A percentile compares a stretch with the other conserved stretches of the same genome.
Evolutionary conservation across 805 yeast genomes (phyloP).

Genomic region (Monosporozyma aerobia): DNA sequence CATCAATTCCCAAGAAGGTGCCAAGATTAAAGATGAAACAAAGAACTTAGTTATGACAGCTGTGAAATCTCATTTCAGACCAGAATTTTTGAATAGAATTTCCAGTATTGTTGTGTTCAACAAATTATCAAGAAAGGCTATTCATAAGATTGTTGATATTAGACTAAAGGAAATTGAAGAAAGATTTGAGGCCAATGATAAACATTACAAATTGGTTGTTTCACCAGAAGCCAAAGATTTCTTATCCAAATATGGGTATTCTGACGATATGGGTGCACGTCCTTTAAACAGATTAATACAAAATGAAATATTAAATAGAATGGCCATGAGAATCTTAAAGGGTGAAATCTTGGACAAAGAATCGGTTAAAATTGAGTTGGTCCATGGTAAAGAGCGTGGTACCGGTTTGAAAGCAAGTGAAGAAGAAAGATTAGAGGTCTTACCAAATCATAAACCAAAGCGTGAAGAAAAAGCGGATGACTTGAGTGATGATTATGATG

Average conservation of each 20-base stretch:
- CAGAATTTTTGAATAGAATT: constrained; percentile 94
- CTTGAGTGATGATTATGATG: constrained; percentile 18
- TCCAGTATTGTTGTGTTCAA: constrained; percentile 89
- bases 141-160: constrained; percentile 81
- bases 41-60: constrained; percentile 73
- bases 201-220: constrained; percentile 62
- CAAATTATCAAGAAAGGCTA: constrained; percentile 83
- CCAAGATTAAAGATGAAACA: constrained; percentile 59
- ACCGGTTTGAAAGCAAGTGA: constrained; percentile 11
- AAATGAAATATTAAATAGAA: constrained; percentile 70
- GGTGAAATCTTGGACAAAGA: constrained; percentile 88
- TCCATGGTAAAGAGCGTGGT: constrained; percentile 22
- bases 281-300: constrained; percentile 92
- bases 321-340: constrained; percentile 81
- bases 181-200: constrained; percentile 79
- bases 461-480: constrained; percentile 54
- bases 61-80: constrained; percentile 86
- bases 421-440: constrained; percentile 64
- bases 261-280: constrained; percentile 91
- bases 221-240: constrained; percentile 70
- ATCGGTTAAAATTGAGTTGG: constrained; percentile 53
- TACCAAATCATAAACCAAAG: constrained; percentile 73
- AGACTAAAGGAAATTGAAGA: constrained; percentile 77
- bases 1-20: constrained; percentile 56
- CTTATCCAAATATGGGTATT: constrained; percentile 79